Percentiles rank a stretch among this genome's conserved stretches.
phyloP scores from a whole-genome alignment of 257 asterid genomes.

The Galeopsis tetrahit region DNA sequence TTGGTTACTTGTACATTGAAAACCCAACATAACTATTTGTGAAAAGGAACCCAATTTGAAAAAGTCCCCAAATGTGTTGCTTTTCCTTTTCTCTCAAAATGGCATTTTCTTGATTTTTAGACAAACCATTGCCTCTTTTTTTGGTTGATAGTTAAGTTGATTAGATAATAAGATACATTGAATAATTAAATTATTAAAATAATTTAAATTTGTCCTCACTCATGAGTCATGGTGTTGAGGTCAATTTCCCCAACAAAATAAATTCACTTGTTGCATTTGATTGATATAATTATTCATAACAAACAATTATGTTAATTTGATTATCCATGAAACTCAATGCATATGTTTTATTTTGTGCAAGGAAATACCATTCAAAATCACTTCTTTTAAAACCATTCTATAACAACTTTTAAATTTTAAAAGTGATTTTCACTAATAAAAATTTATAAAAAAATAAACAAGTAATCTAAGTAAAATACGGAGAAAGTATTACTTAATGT shows the following conservation, averaged over 20 bases:
- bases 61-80: slow-evolving; percentile 31
- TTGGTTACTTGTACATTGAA: neutral
- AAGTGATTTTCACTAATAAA: too few species aligned
- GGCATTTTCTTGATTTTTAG: slow-evolving; percentile 33
- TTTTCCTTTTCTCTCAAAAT: slow-evolving; percentile 20
- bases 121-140: slow-evolving; percentile 25
- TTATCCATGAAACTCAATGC: neutral
- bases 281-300: neutral
- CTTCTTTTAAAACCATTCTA: neutral
- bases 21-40: slow-evolving; percentile 10
- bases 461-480: too few species aligned
- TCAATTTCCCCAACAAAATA: slow-evolving; percentile 3
- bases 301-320: slow-evolving; percentile 7
- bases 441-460: too few species aligned
- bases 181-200: neutral
- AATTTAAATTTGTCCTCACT: slow-evolving; percentile 22
- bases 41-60: slow-evolving; percentile 25
- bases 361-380: too few species aligned
- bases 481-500: too few species aligned
- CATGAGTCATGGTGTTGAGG: neutral
- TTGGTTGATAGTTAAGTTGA: neutral
- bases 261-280: neutral
- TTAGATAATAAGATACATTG: slow-evolving; percentile 30
- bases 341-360: too few species aligned
- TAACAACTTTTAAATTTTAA: too few species aligned